phyloP scores from a whole-genome alignment of 2,329 filamentous ascomycete genomes.

The Dryadomyces sulphureus region DNA sequence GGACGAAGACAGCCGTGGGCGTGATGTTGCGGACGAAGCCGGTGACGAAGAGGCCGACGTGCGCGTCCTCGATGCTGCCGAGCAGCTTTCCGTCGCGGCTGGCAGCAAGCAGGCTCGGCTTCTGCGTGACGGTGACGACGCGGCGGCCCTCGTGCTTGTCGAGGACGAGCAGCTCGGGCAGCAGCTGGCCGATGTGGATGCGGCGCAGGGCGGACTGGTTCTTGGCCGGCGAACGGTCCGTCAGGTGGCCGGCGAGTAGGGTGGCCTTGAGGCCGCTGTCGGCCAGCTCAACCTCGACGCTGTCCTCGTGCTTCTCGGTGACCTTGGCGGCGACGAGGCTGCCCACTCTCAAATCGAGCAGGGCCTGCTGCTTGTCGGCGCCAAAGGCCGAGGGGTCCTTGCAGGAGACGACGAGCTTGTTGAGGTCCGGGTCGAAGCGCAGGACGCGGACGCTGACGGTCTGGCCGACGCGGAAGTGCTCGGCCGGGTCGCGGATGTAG shows the following conservation, averaged over 20 bases:
- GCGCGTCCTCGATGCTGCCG: constrained; percentile 55
- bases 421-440: constrained; percentile 55
- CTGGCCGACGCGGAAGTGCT: constrained; percentile 83
- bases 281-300: constrained; percentile 61
- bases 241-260: constrained; percentile 63
- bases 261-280: constrained; percentile 63
- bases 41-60: constrained; percentile 50
- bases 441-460: constrained; percentile 85
- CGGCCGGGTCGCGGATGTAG: constrained; percentile 74
- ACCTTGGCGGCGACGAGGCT: constrained; percentile 64
- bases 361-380: constrained; percentile 57
- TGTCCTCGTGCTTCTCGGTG: constrained; percentile 65
- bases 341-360: constrained; percentile 60
- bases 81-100: constrained; percentile 53
- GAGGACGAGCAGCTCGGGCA: constrained; percentile 73
- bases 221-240: constrained; percentile 72
- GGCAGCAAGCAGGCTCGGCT: constrained; percentile 59
- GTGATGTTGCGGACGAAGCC: constrained; percentile 83
- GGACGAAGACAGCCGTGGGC: constrained; percentile 68
- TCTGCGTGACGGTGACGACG: constrained; percentile 64
- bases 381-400: constrained; percentile 74
- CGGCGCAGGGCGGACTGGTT: constrained; percentile 63
- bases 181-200: constrained; percentile 68
- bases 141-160: constrained; percentile 68
- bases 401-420: constrained; percentile 76